phyloP scores from a whole-genome alignment of 306 rosid genomes.

The Lupinus albus region DNA sequence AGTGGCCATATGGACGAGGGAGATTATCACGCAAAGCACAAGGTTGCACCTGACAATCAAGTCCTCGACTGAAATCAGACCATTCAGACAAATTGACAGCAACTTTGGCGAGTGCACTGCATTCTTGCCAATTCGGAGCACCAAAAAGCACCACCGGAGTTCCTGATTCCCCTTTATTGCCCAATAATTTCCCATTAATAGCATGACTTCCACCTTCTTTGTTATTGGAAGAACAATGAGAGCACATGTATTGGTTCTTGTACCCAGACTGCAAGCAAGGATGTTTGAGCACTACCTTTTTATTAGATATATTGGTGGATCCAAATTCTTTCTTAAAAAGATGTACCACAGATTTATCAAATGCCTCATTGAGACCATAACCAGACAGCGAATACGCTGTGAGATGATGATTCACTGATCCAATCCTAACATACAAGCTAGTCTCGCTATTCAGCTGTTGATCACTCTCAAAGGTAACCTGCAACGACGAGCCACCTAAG shows the following conservation, averaged over 20 bases:
- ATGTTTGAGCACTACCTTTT: conserved; percentile 64
- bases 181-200: conserved; percentile 36
- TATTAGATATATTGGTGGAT: conserved; percentile 36
- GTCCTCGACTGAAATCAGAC: conserved; percentile 59
- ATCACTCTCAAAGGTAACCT: conserved; percentile 92
- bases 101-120: conserved; percentile 70
- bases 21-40: conserved; percentile 70
- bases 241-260: conserved; percentile 65
- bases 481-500: conserved; percentile 94
- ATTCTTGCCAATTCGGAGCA: conserved; percentile 84
- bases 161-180: conserved; percentile 51
- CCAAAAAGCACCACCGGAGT: conserved; percentile 62
- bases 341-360: conserved; percentile 76
- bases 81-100: conserved; percentile 85
- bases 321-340: conserved; percentile 58
- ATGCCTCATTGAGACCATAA: conserved; percentile 89
- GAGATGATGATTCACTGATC: conserved; percentile 78
- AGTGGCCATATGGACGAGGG: conserved; percentile 78
- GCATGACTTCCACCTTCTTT: conserved; percentile 47
- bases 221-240: conserved; percentile 54
- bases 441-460: conserved; percentile 55
- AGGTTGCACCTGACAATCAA: conserved; percentile 80
- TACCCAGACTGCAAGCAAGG: conserved; percentile 94
- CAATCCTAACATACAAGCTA: conserved; percentile 78
- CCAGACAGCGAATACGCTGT: conserved; percentile 86